Evolutionary conservation across 345 rosid genomes (phyloP).

Genomic region (Aethionema arabicum): DNA sequence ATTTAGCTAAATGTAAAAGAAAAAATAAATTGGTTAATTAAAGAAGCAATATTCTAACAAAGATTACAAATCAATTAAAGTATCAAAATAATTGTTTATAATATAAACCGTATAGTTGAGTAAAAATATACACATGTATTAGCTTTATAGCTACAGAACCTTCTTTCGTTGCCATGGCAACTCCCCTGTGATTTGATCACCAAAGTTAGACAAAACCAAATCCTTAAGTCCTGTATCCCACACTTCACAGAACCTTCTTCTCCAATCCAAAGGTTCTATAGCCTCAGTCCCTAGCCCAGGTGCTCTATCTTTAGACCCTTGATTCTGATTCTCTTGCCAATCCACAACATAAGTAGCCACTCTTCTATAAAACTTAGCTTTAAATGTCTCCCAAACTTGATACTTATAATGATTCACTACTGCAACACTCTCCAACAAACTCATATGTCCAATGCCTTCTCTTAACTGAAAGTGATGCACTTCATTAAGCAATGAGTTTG

Average conservation of each 20-base stretch:
- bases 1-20: too few species aligned
- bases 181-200: conserved; percentile 57
- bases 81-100: background rate
- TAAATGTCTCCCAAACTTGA: conserved; percentile 93
- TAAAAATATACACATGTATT: conserved; percentile 10
- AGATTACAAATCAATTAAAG: background rate
- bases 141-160: conserved; percentile 20
- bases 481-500: conserved; percentile 68
- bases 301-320: conserved; percentile 93
- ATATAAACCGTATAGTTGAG: too few species aligned
- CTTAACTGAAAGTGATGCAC: conserved; percentile 81
- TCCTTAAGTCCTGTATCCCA: conserved; percentile 94
- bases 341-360: conserved; percentile 93
- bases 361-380: conserved; percentile 85
- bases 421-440: conserved; percentile 63
- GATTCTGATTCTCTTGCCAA: conserved; percentile 87
- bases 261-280: conserved; percentile 81
- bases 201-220: conserved; percentile 71
- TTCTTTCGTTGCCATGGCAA: conserved; percentile 81
- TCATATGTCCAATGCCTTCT: conserved; percentile 57
- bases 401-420: conserved; percentile 92
- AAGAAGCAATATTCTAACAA: background rate
- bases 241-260: conserved; percentile 78
- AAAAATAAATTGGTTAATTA: too few species aligned
- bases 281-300: conserved; percentile 94